Evolutionary conservation across 768 basidiomycete species (phyloP).

Genomic region (Rhizopogon vinicolor): DNA sequence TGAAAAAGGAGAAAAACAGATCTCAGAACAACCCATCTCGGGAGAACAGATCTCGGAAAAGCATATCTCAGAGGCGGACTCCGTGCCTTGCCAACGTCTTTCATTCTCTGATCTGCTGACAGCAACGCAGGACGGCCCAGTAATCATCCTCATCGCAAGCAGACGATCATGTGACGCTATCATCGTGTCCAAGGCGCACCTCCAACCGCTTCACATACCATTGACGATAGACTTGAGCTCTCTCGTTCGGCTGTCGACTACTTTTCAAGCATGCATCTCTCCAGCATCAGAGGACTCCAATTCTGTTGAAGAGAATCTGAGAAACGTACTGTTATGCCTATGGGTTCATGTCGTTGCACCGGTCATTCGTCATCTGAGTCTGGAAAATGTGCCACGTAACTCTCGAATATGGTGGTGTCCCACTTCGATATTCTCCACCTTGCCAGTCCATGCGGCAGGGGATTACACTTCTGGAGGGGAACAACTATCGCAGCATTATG

Average conservation of each 20-base stretch:
- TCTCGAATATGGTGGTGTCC: conserved; percentile 12
- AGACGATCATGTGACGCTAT: not conserved
- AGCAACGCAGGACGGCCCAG: not conserved
- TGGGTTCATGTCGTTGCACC: conserved; percentile 3
- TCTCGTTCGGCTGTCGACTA: not conserved
- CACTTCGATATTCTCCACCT: conserved; percentile 5
- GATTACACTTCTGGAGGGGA: conserved; percentile 3
- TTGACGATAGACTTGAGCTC: not conserved
- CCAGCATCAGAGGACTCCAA: not conserved
- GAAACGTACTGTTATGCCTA: not conserved
- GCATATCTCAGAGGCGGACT: not conserved
- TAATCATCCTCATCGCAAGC: not conserved
- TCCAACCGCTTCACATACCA: not conserved
- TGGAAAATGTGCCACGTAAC: not conserved
- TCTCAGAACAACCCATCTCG: not conserved
- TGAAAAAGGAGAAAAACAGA: not conserved
- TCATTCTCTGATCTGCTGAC: not conserved
- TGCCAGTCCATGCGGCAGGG: conserved; percentile 11
- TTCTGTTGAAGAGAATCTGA: not conserved
- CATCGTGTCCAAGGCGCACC: not conserved
- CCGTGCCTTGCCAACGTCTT: not conserved
- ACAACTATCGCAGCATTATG: not conserved
- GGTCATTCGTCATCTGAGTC: not conserved
- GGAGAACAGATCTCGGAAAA: too few species aligned
- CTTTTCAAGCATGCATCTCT: not conserved